A percentile compares a stretch with the other conserved stretches of the same genome.
These are phyloP conservation scores for Picea engelmannii DNA, from an alignment of 83 land plant species.

Conservation along the genomic window DNA sequence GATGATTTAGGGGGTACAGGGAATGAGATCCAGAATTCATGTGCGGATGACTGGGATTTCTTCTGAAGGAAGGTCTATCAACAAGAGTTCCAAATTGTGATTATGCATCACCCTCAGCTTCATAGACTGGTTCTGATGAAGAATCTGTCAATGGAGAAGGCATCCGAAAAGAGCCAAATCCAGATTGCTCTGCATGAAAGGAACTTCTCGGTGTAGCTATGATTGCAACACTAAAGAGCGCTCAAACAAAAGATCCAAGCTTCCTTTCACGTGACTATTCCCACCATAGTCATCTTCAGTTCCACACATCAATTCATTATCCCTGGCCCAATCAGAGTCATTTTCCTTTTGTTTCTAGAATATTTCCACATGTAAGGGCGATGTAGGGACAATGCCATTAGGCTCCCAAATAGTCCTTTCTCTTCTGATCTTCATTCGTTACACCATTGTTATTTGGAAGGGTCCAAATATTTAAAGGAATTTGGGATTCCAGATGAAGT, in stretches of 20 bases:
- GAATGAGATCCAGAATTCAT: no score
- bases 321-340: constrained; percentile 37
- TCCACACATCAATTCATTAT: constrained; percentile 55
- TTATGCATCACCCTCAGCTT: constrained; percentile 31
- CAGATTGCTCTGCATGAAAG: no score
- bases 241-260: constrained; percentile 37
- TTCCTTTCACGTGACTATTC: constrained; percentile 46
- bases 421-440: no score
- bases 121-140: constrained; percentile 39
- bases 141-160: constrained; percentile 35
- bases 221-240: constrained; percentile 59
- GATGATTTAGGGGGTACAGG: no score
- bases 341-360: no score
- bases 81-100: neutral
- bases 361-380: no score
- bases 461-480: no score
- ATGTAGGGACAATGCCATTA: no score
- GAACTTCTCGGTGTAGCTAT: constrained; percentile 32
- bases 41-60: no score
- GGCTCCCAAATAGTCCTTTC: no score
- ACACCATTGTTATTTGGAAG: no score
- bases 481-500: constrained; percentile 14
- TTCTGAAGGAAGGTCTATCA: no score
- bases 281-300: constrained; percentile 73
- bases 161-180: constrained; percentile 24